Conservation (phyloP, 768 basidiomycete genomes). For the Mycena rosella region DNA sequence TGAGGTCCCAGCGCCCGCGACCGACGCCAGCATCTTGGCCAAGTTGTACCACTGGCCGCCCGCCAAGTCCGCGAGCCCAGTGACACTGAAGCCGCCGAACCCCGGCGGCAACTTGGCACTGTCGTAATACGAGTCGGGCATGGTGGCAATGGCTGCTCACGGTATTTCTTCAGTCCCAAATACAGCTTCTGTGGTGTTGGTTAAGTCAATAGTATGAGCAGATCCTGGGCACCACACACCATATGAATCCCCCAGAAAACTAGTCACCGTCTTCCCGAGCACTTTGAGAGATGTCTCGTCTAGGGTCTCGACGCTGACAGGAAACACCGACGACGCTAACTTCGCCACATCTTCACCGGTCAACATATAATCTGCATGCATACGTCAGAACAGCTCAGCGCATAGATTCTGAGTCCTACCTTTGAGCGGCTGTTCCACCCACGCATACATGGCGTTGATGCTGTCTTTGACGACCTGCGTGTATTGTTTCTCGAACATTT, state of each 20-base stretch:
- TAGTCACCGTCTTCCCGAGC: not conserved
- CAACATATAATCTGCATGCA: too few relatives aligned
- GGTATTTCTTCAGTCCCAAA: slow-evolving; percentile 10
- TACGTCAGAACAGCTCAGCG: too few relatives aligned
- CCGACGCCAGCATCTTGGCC: too few relatives aligned
- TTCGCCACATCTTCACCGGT: too few relatives aligned
- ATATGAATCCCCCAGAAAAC: slow-evolving; percentile 6
- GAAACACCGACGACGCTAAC: too few relatives aligned
- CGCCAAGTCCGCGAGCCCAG: not conserved
- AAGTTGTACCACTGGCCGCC: not conserved
- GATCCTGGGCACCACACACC: not conserved
- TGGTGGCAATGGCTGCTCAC: too few relatives aligned
- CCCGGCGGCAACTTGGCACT: too few relatives aligned
- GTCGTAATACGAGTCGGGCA: too few relatives aligned
- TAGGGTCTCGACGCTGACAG: not conserved
- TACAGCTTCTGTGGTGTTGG: slow-evolving; percentile 2
- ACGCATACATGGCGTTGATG: too few relatives aligned
- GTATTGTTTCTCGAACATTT: too few relatives aligned
- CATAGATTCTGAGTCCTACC: not conserved
- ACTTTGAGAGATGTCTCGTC: slow-evolving; percentile 5
- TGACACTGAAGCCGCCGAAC: not conserved
- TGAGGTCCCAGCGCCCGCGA: too few relatives aligned
- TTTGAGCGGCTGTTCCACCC: slow-evolving; percentile 23
- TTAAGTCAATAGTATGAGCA: not conserved
- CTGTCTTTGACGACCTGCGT: too few relatives aligned